Evolutionary conservation across 768 basidiomycete species (phyloP), one percentile per base, ranked within the genome.

Genomic region (Dendrothele bispora): DNA sequence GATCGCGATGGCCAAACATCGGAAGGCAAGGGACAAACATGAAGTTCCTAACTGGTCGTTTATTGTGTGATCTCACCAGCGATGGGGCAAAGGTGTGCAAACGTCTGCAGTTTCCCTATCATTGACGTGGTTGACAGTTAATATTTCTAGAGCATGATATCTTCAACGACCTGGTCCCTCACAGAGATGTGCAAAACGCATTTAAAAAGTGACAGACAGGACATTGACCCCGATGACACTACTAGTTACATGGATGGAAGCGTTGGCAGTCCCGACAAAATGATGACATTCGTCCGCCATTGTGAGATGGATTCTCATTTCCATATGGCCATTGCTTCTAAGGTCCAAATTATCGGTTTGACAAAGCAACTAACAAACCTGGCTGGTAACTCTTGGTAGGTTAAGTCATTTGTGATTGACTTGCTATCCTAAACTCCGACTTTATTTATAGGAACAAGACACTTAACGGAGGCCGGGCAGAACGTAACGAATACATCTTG

Each of bases 401-500:
- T 10, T 34, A 22, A 29, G 18, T 22, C 26, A 22, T 20, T 35
- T 14, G 11, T 3, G 3, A 49, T 21, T 12, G 24, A 22, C 27
- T 2, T 28, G 25, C 24, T 27, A 11, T 25, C 15, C 26, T 35
- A 43, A 43, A 7, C 26, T 11, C 46, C n/a, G 48, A 44, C 34
- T 37, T 39, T 14, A 17, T 22, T 27, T 18, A 39, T 57, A 98
- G 95, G 95, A 98, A 95, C 69, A 92, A 95, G 60, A 98, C 97
- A 0, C 66, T 99, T 37, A 98, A 93, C 55, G 95, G 95, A 53
- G 97, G 95, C 57, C 92, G 97, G 45, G 97, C 97, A 1, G 97
- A 98, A 60, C 91, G 97, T 22, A 99, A 98, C 65, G 97, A 98
- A 66, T 99, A 95, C 74, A 98, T 99, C 80, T 71, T 99, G 35